phyloP scores from a whole-genome alignment of 129 eudicot genomes.

The Centaurea solstitialis region DNA sequence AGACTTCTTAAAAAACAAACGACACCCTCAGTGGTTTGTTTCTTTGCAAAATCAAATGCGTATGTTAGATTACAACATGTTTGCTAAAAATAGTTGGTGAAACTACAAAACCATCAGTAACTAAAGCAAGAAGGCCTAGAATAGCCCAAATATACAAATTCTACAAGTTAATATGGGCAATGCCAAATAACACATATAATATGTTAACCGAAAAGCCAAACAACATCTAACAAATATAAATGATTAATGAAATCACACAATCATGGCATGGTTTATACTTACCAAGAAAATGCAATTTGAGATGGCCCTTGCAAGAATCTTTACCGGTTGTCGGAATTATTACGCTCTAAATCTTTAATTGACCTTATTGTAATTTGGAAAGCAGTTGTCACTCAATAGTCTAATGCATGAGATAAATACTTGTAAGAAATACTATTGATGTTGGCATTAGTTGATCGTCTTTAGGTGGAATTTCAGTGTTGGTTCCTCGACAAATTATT shows the following conservation, averaged over 20 bases:
- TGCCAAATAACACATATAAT: background rate
- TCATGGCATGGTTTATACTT: constrained; percentile 28
- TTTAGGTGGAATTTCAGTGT: constrained; percentile 13
- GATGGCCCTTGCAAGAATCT: constrained; percentile 29
- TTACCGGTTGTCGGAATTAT: constrained; percentile 34
- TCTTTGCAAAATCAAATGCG: constrained; percentile 8
- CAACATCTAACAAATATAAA: background rate
- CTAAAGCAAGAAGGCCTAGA: background rate
- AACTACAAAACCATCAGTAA: background rate
- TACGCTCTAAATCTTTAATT: constrained; percentile 37
- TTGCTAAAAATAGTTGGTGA: background rate
- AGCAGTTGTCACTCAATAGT: constrained; percentile 44
- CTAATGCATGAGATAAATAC: constrained; percentile 31
- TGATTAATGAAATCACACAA: constrained; percentile 8
- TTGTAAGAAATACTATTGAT: constrained; percentile 31
- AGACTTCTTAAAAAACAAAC: too few species aligned
- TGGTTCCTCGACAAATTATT: background rate
- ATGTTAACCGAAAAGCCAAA: background rate
- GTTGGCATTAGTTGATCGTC: background rate
- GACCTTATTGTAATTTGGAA: constrained; percentile 38
- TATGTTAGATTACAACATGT: background rate
- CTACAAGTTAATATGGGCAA: background rate
- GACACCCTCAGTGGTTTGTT: background rate
- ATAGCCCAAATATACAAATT: background rate
- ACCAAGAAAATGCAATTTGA: constrained; percentile 49